These are phyloP conservation scores for Astragalus glycyphyllos DNA, from an alignment of 306 rosid genomes.

Conservation along the genomic window DNA sequence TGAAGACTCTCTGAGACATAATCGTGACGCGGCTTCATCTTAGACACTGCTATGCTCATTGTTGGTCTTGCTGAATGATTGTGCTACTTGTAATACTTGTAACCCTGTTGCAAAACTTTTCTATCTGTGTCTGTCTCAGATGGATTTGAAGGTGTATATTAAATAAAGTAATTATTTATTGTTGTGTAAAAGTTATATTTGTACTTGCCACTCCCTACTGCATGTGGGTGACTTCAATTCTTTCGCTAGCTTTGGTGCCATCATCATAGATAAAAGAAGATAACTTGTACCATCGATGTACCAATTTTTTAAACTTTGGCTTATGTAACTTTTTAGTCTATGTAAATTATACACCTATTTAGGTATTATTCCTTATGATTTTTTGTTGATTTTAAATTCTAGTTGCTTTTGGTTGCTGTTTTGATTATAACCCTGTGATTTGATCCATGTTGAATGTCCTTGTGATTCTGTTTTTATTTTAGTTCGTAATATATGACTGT, in stretches of 20 bases:
- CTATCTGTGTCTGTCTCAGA: constrained; percentile 8
- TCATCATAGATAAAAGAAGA: background rate
- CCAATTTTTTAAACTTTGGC: too few relatives aligned
- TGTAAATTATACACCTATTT: too few relatives aligned
- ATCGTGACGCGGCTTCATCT: constrained; percentile 35
- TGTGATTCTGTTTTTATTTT: too few relatives aligned
- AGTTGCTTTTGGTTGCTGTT: too few relatives aligned
- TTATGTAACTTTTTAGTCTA: background rate
- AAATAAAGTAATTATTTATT: constrained; percentile 13
- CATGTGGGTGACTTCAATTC: background rate
- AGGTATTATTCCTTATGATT: background rate
- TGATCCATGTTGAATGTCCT: too few relatives aligned
- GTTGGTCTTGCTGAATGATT: constrained; percentile 14
- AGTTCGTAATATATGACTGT: too few relatives aligned
- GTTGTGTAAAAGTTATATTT: constrained; percentile 4
- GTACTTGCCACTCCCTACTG: constrained; percentile 18
- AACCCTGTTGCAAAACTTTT: constrained; percentile 14
- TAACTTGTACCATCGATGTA: background rate
- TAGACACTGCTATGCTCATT: constrained; percentile 14
- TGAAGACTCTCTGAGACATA: constrained; percentile 66
- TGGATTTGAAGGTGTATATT: constrained; percentile 31
- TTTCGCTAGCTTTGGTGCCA: constrained; percentile 20
- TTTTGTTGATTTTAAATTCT: too few relatives aligned
- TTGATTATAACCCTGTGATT: too few relatives aligned
- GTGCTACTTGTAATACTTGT: constrained; percentile 21